Conservation (phyloP, 2,329 filamentous ascomycete genomes). For the Simplicillium aogashimaense region DNA sequence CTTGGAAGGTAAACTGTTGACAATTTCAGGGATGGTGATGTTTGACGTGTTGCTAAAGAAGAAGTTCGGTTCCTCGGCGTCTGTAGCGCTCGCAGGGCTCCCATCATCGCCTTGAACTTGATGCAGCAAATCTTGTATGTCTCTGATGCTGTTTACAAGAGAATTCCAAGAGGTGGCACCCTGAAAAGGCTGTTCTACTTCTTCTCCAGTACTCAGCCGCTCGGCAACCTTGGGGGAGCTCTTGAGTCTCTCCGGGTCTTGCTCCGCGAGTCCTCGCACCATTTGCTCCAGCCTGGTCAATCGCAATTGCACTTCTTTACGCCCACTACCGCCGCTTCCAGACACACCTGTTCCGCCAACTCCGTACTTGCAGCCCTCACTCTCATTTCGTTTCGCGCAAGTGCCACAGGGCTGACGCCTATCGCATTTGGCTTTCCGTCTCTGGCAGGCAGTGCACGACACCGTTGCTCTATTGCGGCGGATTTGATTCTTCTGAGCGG, state of each 20-base stretch:
- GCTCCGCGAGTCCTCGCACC: slow-evolving; percentile 23
- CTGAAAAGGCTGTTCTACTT: slow-evolving; percentile 15
- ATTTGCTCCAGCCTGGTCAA: slow-evolving; percentile 30
- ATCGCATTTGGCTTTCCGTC: slow-evolving; percentile 32
- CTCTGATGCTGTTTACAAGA: slow-evolving; percentile 29
- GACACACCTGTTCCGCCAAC: slow-evolving; percentile 28
- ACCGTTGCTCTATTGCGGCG: slow-evolving; percentile 30
- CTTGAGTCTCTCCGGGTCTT: slow-evolving; percentile 4
- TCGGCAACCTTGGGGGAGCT: background rate
- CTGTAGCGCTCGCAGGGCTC: slow-evolving; percentile 7
- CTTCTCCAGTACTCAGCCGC: slow-evolving; percentile 3
- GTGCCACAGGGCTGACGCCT: slow-evolving; percentile 28
- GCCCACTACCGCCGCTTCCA: slow-evolving; percentile 22
- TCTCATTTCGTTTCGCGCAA: slow-evolving; percentile 27
- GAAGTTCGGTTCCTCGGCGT: slow-evolving; percentile 19
- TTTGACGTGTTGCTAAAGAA: slow-evolving; percentile 17
- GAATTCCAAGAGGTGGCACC: slow-evolving; percentile 30
- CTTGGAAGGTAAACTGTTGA: slow-evolving; percentile 23
- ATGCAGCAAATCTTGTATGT: slow-evolving; percentile 26
- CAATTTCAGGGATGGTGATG: slow-evolving; percentile 20
- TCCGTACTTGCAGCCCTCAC: slow-evolving; percentile 14
- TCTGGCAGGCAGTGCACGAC: slow-evolving; percentile 30
- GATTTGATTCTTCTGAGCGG: slow-evolving; percentile 20
- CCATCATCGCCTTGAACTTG: slow-evolving; percentile 6
- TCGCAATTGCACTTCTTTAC: slow-evolving; percentile 27